A percentile compares a stretch with the other conserved stretches of the same genome.
These are phyloP conservation scores for Eimeria tenella DNA, from an alignment of 169 alveolate species.

Conservation along the genomic window DNA sequence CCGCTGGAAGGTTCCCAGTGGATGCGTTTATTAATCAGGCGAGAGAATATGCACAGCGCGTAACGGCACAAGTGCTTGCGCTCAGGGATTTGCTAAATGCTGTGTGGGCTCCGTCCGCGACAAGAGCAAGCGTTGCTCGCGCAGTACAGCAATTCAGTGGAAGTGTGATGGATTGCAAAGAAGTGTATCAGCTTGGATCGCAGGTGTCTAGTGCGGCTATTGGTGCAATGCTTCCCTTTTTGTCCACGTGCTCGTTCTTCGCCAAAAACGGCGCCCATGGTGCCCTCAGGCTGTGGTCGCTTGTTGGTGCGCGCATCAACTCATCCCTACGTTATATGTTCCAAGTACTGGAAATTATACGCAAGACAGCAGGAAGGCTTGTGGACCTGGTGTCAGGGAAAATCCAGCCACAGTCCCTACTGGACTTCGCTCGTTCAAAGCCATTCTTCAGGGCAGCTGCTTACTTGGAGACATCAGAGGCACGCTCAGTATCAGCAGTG, in stretches of 20 bases:
- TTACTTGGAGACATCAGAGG: constrained; percentile 14
- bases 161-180: not conserved
- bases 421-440: constrained; percentile 29
- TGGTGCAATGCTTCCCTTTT: constrained; percentile 17
- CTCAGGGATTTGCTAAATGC: not conserved
- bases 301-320: constrained; percentile 4
- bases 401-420: constrained; percentile 2
- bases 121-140: not conserved
- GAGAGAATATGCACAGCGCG: not conserved
- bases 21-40: constrained; percentile 33
- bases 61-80: not conserved
- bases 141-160: not conserved
- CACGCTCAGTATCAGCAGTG: constrained; percentile 26
- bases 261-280: constrained; percentile 17
- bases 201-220: constrained; percentile 28
- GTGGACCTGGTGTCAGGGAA: constrained; percentile 26
- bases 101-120: not conserved
- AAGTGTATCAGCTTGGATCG: constrained; percentile 28
- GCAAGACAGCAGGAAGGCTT: not conserved
- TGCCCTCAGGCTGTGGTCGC: not conserved
- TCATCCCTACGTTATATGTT: not conserved
- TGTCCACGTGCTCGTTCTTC: constrained; percentile 32
- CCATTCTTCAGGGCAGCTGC: constrained; percentile 44
- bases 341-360: not conserved
- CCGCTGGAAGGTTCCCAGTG: constrained; percentile 26